Evolutionary conservation across 176 grass and related monocot genomes (phyloP).

Genomic region (Ananas comosus): DNA sequence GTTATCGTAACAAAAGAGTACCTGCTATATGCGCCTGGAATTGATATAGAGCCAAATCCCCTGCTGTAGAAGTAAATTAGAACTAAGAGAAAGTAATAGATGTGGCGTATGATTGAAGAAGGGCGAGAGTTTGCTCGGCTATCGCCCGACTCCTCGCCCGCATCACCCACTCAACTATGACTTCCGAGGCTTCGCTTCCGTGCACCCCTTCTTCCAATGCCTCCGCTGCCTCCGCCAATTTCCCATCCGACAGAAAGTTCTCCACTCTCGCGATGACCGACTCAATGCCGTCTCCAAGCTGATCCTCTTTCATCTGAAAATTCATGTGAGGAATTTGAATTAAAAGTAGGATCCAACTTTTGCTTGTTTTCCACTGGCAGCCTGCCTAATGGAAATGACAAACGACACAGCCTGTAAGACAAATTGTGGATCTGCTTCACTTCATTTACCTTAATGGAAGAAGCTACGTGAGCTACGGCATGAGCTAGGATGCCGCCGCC

Average conservation of each 20-base stretch:
- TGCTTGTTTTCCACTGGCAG: not conserved
- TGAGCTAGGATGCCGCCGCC: slow-evolving; percentile 83
- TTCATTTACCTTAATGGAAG: slow-evolving; percentile 62
- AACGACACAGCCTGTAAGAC: not conserved
- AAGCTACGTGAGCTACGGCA: slow-evolving; percentile 67
- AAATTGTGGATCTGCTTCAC: not conserved
- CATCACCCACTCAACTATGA: slow-evolving; percentile 58
- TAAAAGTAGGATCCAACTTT: slow-evolving; percentile 9
- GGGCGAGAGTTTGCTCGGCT: slow-evolving; percentile 79
- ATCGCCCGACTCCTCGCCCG: slow-evolving; percentile 64
- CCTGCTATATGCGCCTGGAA: not conserved
- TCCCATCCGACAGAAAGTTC: slow-evolving; percentile 51
- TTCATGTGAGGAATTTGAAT: slow-evolving; percentile 23
- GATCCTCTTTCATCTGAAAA: slow-evolving; percentile 73
- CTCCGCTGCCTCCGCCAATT: slow-evolving; percentile 66
- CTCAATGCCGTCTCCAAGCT: slow-evolving; percentile 69
- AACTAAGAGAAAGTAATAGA: slow-evolving; percentile 54
- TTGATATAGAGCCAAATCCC: no score
- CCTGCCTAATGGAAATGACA: not conserved
- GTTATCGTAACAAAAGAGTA: not conserved
- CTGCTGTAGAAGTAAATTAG: not conserved
- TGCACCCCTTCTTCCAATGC: slow-evolving; percentile 63
- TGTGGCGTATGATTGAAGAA: slow-evolving; percentile 73
- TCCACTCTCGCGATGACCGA: slow-evolving; percentile 69
- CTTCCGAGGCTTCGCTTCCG: slow-evolving; percentile 63